These are phyloP conservation scores for Neckera pumila DNA, from an alignment of 225 moss, liverwort and hornwort genomes.

Conservation along the genomic window DNA sequence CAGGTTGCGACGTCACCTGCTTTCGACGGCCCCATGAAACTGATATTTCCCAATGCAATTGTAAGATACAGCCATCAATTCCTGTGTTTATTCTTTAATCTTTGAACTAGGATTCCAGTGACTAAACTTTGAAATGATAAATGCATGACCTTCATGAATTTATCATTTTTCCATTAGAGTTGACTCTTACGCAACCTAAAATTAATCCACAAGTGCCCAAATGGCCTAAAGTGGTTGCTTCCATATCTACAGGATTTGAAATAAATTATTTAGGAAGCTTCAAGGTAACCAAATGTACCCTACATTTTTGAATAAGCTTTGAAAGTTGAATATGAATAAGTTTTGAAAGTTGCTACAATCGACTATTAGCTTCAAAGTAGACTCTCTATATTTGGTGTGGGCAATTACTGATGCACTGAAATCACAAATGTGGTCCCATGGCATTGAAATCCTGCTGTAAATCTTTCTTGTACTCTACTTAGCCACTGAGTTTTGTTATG, in stretches of 20 bases:
- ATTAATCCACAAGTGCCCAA: not conserved
- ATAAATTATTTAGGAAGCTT: not conserved
- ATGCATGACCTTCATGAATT: not conserved
- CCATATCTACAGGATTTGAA: not conserved
- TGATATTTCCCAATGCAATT: constrained; percentile 85
- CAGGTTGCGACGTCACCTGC: constrained; percentile 96
- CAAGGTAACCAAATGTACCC: not conserved
- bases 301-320: not conserved
- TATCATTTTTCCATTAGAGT: not conserved
- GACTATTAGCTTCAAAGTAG: not conserved
- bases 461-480: not conserved
- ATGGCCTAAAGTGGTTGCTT: not conserved
- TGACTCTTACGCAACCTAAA: not conserved
- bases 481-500: not conserved
- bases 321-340: not conserved
- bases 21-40: constrained; percentile 96
- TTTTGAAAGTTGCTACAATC: not conserved
- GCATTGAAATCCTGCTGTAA: not conserved
- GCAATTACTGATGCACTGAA: not conserved
- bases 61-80: constrained; percentile 13
- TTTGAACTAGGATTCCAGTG: not conserved
- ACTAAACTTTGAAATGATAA: not conserved
- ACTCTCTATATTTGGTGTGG: not conserved
- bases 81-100: not conserved
- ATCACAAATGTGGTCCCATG: not conserved